Conservation (phyloP, 495 filamentous ascomycete species). For the Xylaria telfairii region DNA sequence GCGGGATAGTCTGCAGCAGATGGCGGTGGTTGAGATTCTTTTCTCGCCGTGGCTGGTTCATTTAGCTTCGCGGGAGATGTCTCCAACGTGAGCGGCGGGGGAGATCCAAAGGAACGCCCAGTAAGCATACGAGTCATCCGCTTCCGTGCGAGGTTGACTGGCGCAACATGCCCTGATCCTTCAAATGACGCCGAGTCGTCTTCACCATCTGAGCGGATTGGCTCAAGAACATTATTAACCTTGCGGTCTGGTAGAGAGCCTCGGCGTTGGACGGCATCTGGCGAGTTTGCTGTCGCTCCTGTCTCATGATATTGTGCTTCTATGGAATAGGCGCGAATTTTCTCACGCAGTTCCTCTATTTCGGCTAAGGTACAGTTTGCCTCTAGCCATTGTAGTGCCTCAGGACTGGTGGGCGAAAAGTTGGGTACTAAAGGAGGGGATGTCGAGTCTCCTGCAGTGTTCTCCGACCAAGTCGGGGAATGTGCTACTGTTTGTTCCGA, state of each 20-base stretch:
- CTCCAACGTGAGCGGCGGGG: slow-evolving; percentile 42
- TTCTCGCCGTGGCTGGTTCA: slow-evolving; percentile 10
- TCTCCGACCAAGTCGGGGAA: not conserved
- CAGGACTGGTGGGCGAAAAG: not conserved
- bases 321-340: not conserved
- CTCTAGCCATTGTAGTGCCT: not conserved
- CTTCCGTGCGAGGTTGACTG: slow-evolving; percentile 23
- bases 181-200: slow-evolving; percentile 15
- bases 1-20: slow-evolving; percentile 44
- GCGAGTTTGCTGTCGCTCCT: not conserved
- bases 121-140: slow-evolving; percentile 30
- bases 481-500: not conserved
- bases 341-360: not conserved
- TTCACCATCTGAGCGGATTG: not conserved
- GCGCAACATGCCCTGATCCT: slow-evolving; percentile 23
- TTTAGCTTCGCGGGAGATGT: slow-evolving; percentile 40
- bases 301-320: too few relatives aligned
- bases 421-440: not conserved
- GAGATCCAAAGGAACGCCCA: slow-evolving; percentile 44
- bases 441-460: not conserved
- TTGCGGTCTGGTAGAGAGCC: not conserved
- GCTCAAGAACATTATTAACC: not conserved
- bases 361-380: not conserved
- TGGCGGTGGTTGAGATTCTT: not conserved
- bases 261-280: not conserved